phyloP scores from a whole-genome alignment of 164 flowering plant species.

The Paratinospora sagittata region DNA sequence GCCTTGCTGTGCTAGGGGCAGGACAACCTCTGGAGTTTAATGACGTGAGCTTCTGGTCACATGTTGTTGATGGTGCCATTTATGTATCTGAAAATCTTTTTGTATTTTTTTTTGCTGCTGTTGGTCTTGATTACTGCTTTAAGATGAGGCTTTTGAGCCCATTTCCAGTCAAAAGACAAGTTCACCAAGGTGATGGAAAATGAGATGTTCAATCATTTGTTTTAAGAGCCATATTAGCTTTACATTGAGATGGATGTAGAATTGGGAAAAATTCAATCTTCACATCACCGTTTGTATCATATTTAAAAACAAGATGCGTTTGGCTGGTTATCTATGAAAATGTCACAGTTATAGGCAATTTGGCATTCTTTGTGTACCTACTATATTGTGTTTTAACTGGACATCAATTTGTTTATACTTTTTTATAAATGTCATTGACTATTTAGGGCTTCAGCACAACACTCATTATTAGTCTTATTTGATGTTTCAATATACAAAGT shows the following conservation, averaged over 20 bases:
- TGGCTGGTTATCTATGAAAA: background rate
- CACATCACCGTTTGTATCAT: background rate
- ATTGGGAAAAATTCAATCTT: background rate
- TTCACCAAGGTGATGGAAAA: slow-evolving; percentile 7
- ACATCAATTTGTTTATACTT: background rate
- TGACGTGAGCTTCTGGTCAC: slow-evolving; percentile 48
- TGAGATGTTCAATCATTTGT: background rate
- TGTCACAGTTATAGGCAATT: background rate
- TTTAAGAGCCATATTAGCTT: slow-evolving; percentile 1
- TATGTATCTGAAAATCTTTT: slow-evolving; percentile 52
- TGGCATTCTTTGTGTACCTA: background rate
- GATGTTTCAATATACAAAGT: background rate
- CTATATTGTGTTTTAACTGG: background rate
- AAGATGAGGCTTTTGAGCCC: slow-evolving; percentile 61
- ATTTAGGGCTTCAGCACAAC: background rate
- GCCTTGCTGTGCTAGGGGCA: slow-evolving; percentile 56
- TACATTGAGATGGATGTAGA: background rate
- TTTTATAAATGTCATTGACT: background rate
- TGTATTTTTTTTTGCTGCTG: slow-evolving; percentile 61
- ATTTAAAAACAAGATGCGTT: background rate
- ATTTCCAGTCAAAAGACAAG: slow-evolving; percentile 43
- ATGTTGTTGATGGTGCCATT: slow-evolving; percentile 53
- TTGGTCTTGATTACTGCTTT: slow-evolving; percentile 69
- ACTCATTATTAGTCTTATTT: background rate
- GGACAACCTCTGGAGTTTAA: slow-evolving; percentile 61